Conservation (phyloP, 2,329 filamentous ascomycete species). For the Aspergillus aculeatinus region DNA sequence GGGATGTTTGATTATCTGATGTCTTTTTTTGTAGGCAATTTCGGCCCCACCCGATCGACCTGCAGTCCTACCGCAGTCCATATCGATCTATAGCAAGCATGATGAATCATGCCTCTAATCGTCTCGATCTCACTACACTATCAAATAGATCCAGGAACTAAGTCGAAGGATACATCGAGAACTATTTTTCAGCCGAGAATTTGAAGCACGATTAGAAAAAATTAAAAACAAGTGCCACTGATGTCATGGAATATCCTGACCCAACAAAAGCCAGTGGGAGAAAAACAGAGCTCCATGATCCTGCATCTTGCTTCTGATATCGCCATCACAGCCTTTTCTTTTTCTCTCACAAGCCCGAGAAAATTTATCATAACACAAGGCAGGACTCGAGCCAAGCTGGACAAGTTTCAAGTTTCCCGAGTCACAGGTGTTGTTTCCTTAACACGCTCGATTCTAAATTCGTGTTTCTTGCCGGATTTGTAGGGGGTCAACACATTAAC, state of each 20-base stretch:
- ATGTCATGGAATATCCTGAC: constrained; percentile 1
- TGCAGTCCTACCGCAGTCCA: background rate
- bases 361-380: background rate
- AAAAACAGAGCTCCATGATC: background rate
- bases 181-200: background rate
- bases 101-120: no score
- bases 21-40: background rate
- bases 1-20: no score
- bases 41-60: background rate
- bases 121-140: no score
- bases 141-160: no score
- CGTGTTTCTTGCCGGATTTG: background rate
- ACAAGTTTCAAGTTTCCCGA: no score
- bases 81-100: background rate
- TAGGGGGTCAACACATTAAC: background rate
- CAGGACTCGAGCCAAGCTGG: no score
- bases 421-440: background rate
- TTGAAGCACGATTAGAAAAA: background rate
- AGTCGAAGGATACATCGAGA: background rate
- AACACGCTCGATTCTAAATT: background rate
- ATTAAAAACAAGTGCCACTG: background rate
- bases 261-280: background rate
- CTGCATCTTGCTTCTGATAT: no score
- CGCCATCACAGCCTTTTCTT: no score
- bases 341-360: no score